phyloP scores from a whole-genome alignment of 2,329 filamentous ascomycete genomes.

The Fusarium sp. region DNA sequence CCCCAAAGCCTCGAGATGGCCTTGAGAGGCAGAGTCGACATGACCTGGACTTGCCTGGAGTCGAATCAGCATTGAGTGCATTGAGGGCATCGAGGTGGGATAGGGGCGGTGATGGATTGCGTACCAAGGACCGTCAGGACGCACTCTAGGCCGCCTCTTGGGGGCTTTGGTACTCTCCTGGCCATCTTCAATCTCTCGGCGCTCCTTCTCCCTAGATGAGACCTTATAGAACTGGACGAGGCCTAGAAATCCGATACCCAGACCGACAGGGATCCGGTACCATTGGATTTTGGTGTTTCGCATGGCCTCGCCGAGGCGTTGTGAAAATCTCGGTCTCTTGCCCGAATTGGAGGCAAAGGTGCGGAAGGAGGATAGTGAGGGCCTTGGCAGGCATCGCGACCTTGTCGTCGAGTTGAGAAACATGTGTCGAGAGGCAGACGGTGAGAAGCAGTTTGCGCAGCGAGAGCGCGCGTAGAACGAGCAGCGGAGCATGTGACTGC shows the following conservation, averaged over 20 bases:
- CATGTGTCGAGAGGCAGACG: constrained; percentile 37
- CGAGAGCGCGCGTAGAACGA: constrained; percentile 44
- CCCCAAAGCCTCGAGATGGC: constrained; percentile 92
- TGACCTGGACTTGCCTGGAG: constrained; percentile 85
- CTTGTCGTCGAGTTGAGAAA: constrained; percentile 36
- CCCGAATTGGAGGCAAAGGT: constrained; percentile 53
- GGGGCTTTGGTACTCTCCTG: constrained; percentile 57
- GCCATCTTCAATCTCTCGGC: constrained; percentile 57
- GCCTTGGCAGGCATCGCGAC: constrained; percentile 43
- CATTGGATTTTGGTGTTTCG: constrained; percentile 76
- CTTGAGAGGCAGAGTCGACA: constrained; percentile 93
- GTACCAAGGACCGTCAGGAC: constrained; percentile 87
- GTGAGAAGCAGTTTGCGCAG: constrained; percentile 44
- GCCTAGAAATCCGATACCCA: constrained; percentile 88
- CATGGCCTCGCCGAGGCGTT: constrained; percentile 62
- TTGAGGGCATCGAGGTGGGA: background rate
- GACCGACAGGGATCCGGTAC: constrained; percentile 89
- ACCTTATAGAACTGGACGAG: constrained; percentile 87
- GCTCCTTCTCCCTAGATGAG: constrained; percentile 66
- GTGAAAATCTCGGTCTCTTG: constrained; percentile 62
- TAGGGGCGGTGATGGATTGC: constrained; percentile 31
- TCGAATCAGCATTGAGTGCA: constrained; percentile 25
- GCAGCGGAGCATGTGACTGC: constrained; percentile 48
- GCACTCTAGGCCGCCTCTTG: constrained; percentile 71
- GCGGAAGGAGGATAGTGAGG: constrained; percentile 43